A percentile compares a stretch with the other conserved stretches of the same genome.
phyloP scores from a whole-genome alignment of 495 filamentous ascomycete genomes.

The Halenospora varia region DNA sequence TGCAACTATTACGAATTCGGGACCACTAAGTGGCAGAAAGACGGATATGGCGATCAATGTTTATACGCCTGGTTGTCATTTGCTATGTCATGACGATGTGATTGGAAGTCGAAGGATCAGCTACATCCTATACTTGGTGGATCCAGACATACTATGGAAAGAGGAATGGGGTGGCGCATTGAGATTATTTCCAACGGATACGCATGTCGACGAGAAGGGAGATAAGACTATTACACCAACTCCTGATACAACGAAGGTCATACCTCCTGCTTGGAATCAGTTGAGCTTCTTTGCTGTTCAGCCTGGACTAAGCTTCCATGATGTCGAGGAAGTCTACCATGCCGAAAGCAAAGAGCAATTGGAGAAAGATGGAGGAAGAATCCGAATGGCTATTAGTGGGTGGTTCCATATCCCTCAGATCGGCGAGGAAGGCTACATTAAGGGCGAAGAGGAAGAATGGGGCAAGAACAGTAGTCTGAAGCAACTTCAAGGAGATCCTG shows the following conservation, averaged over 20 bases:
- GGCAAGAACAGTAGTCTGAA: slow-evolving; percentile 83
- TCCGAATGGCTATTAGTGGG: slow-evolving; percentile 97
- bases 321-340: slow-evolving; percentile 96
- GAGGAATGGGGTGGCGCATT: slow-evolving; percentile 91
- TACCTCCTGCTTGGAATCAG: slow-evolving; percentile 95
- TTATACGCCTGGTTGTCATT: slow-evolving; percentile 92
- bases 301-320: slow-evolving; percentile 95
- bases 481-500: slow-evolving; percentile 87
- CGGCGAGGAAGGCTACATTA: slow-evolving; percentile 89
- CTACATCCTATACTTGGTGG: slow-evolving; percentile 95
- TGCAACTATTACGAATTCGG: slow-evolving; percentile 76
- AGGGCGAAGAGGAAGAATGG: slow-evolving; percentile 82
- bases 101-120: slow-evolving; percentile 90
- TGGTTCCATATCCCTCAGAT: slow-evolving; percentile 98
- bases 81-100: slow-evolving; percentile 97
- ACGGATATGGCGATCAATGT: slow-evolving; percentile 99
- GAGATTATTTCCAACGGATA: slow-evolving; percentile 75
- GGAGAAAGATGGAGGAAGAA: slow-evolving; percentile 61
- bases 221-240: slow-evolving; percentile 66
- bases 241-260: slow-evolving; percentile 68
- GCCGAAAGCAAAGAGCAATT: slow-evolving; percentile 44
- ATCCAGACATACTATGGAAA: slow-evolving; percentile 89
- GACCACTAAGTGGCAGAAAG: slow-evolving; percentile 84
- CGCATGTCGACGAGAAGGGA: slow-evolving; percentile 60
- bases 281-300: slow-evolving; percentile 97